phyloP scores from a whole-genome alignment of 768 basidiomycete genomes.

The Phylloporus rhodoxanthus region DNA sequence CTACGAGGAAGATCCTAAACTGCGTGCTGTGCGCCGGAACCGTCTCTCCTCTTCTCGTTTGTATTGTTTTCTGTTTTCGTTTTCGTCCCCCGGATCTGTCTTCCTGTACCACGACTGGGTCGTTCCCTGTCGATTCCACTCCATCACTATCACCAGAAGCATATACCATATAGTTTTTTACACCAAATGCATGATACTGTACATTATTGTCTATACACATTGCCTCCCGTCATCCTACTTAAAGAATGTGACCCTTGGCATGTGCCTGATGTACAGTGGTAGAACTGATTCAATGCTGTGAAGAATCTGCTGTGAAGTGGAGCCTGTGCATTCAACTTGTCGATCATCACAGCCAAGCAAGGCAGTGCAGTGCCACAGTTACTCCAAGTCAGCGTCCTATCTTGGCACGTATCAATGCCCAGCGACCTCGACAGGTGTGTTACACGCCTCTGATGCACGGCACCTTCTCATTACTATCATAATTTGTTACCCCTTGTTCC shows the following conservation, averaged over 20 bases:
- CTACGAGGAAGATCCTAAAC: constrained; percentile 33
- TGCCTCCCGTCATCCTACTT: not conserved
- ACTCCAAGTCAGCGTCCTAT: constrained; percentile 30
- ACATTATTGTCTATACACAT: constrained; percentile 29
- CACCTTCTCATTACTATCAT: constrained; percentile 15
- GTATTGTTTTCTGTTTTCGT: constrained; percentile 7
- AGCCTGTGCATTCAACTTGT: not conserved
- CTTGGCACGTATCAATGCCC: constrained; percentile 30
- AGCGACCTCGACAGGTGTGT: constrained; percentile 55
- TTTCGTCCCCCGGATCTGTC: constrained; percentile 15
- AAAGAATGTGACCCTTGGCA: constrained; percentile 7
- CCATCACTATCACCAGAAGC: constrained; percentile 26
- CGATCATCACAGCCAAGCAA: constrained; percentile 20
- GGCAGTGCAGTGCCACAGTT: constrained; percentile 27
- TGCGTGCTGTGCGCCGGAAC: constrained; percentile 4
- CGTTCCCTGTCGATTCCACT: constrained; percentile 3
- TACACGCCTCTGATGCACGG: constrained; percentile 26
- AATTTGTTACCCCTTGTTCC: constrained; percentile 14
- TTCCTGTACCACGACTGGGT: constrained; percentile 17
- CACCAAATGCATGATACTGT: constrained; percentile 28
- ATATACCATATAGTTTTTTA: constrained; percentile 29
- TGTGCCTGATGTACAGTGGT: constrained; percentile 24
- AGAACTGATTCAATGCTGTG: too few species aligned
- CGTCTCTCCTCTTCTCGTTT: not conserved
- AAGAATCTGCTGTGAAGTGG: constrained; percentile 4